Evolutionary conservation across 345 rosid species (phyloP), one percentile per base, ranked within the genome.

Genomic region (Moringa oleifera): DNA sequence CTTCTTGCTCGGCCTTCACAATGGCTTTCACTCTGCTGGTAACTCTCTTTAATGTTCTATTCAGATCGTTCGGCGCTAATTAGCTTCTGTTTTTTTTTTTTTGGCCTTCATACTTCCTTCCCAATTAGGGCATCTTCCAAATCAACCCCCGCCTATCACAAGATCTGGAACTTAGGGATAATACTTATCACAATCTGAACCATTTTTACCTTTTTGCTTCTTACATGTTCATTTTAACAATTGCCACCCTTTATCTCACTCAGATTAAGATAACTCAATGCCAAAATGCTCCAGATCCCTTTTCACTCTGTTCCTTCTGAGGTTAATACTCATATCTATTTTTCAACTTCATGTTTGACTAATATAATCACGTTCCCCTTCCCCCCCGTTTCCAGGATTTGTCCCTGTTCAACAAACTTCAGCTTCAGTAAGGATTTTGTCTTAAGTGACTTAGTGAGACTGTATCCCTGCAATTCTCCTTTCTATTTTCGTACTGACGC

Each of bases 1-100:
- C 53, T 88, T 93, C 70, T 76, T 93, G 63, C 91, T 88, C 21
- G 97, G 95, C 70, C 81, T 89, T 73, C 80, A 84, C 82, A 86
- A 83, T 20, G 84, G 98, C 63, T 86, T 93, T 63, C 90, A 87
- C 80, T 74, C 96, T 62, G 45, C 85, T 50, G 80, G 82, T 80
- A 71, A 51, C 36, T 61, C 52, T 24, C 12, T 54, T 28, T 22
- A 8, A 12, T 17, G 25, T 24, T 11, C 16, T 54, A 25, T 53
- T 59, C 47, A 57, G 63, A 72, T 61, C 74, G 79, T 75, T 83
- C 78, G 67, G 64, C 72, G 6, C 47, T 16, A 5, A 4, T 41
- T 41, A 15, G 12, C 11, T 33, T 54, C 25, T 28, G 7, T 22
- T 33, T 9, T 55, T 36, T 20, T 17, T 65, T 15, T 28, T 23